Evolutionary conservation across 305 asterid genomes (phyloP), one percentile per base, ranked within the genome.

Genomic region (Fraxinus ornus): DNA sequence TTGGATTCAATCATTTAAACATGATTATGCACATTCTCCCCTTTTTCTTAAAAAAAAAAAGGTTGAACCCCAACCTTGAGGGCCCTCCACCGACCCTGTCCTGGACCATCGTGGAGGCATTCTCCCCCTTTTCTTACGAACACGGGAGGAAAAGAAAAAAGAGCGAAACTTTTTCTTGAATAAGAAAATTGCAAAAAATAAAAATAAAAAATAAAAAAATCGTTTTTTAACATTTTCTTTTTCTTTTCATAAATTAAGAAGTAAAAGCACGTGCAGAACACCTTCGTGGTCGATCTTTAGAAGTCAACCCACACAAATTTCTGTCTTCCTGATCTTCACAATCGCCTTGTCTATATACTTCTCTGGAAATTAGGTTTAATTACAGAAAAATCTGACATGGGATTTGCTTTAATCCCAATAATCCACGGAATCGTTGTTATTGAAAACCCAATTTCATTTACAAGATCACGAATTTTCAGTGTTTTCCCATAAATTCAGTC

Each of bases 201-300:
- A 8, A 4, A 35, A 35, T 3, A 35, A 5, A 6, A 5, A 32
- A 32, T 32, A n/a, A 30, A 41, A 10, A 49, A 49, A 15, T 7
- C 68, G 30, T 19, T 57, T 8, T 57, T 44, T 44, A 44, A 44
- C 55, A 44, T 44, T 44, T 44, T 44, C 55, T 44, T 15, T 52
- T 1, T 55, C 4, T 55, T 55, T 55, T 4, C 66, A 33, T 72
- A 72, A 15, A 15, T 15, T 17, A 71, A 15, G 78, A 75, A 83
- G 22, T 73, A 8, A 85, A 87, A 80, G 71, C 85, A 83, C 77
- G 90, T 87, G 79, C 62, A 68, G 21, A 81, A 55, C 81, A 49
- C 66, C 47, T 33, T 24, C 21, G 70, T n/a, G 60, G 60, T 15
- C 68, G 75, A 60, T 28, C 33, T 7, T 19, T 41, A 10, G 35